phyloP scores from a whole-genome alignment of 1,284 basidiomycete species.

The Cryptococcus wingfieldii region DNA sequence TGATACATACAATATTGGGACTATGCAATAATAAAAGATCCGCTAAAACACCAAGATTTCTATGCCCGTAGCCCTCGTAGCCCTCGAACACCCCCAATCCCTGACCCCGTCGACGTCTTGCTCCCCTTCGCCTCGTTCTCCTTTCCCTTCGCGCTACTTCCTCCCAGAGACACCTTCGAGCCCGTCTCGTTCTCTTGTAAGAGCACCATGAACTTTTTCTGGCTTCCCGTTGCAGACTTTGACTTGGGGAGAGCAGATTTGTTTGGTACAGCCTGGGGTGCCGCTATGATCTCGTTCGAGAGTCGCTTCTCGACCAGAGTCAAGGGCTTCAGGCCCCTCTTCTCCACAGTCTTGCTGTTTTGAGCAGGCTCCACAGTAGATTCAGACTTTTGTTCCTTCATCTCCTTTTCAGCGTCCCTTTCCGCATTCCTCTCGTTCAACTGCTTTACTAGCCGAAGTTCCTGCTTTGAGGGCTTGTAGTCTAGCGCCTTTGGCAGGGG shows the following conservation, averaged over 20 bases:
- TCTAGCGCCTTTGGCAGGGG: background rate
- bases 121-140: constrained; percentile 11
- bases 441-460: constrained; percentile 12
- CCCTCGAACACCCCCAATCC: background rate
- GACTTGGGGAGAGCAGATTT: background rate
- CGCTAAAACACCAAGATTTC: no score
- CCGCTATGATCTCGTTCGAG: background rate
- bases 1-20: no score
- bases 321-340: constrained; percentile 15
- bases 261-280: no score
- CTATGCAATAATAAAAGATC: no score
- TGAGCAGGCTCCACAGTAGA: background rate
- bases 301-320: constrained; percentile 6
- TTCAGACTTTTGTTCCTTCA: background rate
- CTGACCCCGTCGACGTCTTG: constrained; percentile 12
- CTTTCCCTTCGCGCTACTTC: constrained; percentile 2
- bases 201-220: constrained; percentile 1
- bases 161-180: background rate
- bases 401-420: background rate
- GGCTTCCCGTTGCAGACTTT: background rate
- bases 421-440: constrained; percentile 15
- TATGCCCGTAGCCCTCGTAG: background rate
- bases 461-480: constrained; percentile 12
- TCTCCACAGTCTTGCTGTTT: background rate
- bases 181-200: background rate